These are phyloP conservation scores for Pichia sp. DNA, from an alignment of 1,139 yeast genomes.

Conservation along the genomic window DNA sequence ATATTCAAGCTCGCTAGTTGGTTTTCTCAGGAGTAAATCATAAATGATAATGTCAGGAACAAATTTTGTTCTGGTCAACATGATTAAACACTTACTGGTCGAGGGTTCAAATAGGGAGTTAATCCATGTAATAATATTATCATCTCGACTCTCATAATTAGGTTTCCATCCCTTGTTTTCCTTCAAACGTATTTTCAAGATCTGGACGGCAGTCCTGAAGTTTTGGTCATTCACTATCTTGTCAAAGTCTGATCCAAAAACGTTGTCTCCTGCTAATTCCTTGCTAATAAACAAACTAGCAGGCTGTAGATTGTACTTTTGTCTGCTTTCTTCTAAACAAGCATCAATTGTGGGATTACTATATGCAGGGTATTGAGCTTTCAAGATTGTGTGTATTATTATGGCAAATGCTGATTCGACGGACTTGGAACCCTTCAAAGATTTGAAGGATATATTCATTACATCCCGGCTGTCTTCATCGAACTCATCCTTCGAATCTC, in stretches of 20 bases:
- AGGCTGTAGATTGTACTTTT: slow-evolving; percentile 12
- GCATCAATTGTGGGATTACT: slow-evolving; percentile 28
- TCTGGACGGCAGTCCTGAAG: slow-evolving; percentile 17
- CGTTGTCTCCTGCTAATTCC: slow-evolving; percentile 9
- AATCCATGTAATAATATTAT: slow-evolving; percentile 29
- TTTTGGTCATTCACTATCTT: slow-evolving; percentile 13
- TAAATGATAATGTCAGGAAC: slow-evolving; percentile 29
- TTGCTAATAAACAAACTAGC: slow-evolving; percentile 13
- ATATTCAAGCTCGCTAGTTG: slow-evolving; percentile 30
- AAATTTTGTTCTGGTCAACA: slow-evolving; percentile 32
- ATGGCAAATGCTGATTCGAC: slow-evolving; percentile 26
- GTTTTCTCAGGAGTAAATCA: slow-evolving; percentile 30
- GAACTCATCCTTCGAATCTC: not conserved
- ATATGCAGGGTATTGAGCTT: slow-evolving; percentile 44
- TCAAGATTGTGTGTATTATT: slow-evolving; percentile 46
- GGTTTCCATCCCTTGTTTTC: slow-evolving; percentile 22
- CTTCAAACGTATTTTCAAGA: slow-evolving; percentile 25
- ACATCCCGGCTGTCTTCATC: not conserved
- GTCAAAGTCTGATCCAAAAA: slow-evolving; percentile 13
- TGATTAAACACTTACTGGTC: slow-evolving; percentile 22
- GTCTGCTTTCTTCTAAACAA: slow-evolving; percentile 2
- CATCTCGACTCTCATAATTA: slow-evolving; percentile 19
- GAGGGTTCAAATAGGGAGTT: slow-evolving; percentile 28
- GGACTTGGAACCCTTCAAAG: slow-evolving; percentile 14
- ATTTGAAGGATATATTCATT: not conserved